Evolutionary conservation across 1,284 basidiomycete species (phyloP), one percentile per base, ranked within the genome.

Genomic region (Moesziomyces globuligerus): DNA sequence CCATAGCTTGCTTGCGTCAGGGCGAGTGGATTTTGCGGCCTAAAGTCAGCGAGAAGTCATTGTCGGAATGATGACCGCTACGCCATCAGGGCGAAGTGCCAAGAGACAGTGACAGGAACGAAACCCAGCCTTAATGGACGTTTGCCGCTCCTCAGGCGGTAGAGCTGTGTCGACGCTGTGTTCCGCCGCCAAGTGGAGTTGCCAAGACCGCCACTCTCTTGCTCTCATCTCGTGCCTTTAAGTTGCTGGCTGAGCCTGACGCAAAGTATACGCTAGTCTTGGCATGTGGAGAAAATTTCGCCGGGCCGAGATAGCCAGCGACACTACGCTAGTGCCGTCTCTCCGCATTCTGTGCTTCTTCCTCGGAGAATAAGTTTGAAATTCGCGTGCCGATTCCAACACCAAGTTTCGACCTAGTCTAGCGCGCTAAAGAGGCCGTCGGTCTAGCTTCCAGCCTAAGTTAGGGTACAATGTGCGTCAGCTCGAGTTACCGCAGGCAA

Each of bases 301-400:
- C 26, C 4, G 15, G 7, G 36, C 15, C 15, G 8, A 48, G 34
- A 29, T 52, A 55, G 32, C 10, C 24, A 50, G 41, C 20, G 0
- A 47, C 37, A 60, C 46, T 47, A 38, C 0, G n/a, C 24, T 7
- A 26, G 23, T 41, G 52, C 56, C 20, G 8, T 10, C 38, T 45
- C 39, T 37, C 51, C 40, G 36, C 32, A 39, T 45, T 21, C 15
- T 25, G 20, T 28, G 7, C n/a, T 3, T 6, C 3, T 34, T 26
- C 21, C 28, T 55, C 61, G 61, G 56, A 66, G 62, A 66, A 51
- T 59, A 24, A 58, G 36, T 42, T 55, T 66, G n/a, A n/a, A 10
- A 17, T 39, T 26, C 17, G 46, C 37, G 44, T 53, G 37, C n/a
- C 18, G 37, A 4, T 17, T n/a, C 15, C 32, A 15, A 17, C 2